A percentile compares a stretch with the other conserved stretches of the same genome.
phyloP scores from a whole-genome alignment of 192 early-diverging fungal genomes.

The Spinellus fusiger region DNA sequence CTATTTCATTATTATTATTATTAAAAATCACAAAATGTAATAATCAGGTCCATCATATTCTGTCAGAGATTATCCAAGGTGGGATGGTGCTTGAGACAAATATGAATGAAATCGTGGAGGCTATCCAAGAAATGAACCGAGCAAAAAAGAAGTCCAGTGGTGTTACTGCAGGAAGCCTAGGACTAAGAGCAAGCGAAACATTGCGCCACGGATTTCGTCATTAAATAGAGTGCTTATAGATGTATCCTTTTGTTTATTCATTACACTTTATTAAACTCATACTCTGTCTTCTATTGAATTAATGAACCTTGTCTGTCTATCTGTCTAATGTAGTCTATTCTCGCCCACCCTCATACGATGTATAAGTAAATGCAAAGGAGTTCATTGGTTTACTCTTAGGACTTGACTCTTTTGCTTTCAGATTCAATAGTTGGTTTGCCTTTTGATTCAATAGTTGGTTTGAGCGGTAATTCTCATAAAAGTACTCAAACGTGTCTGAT shows the following conservation, averaged over 20 bases:
- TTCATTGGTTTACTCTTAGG: background rate
- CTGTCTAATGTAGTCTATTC: too few species aligned
- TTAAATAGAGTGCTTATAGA: slow-evolving; percentile 1
- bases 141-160: slow-evolving; percentile 43
- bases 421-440: slow-evolving; percentile 29
- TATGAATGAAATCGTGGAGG: slow-evolving; percentile 65
- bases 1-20: too few species aligned
- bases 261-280: background rate
- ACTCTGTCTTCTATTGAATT: background rate
- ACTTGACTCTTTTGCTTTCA: slow-evolving; percentile 4
- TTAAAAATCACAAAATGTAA: too few species aligned
- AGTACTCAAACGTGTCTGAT: slow-evolving; percentile 45
- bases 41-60: slow-evolving; percentile 68
- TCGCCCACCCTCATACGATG: background rate
- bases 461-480: slow-evolving; percentile 55
- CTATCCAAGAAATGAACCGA: slow-evolving; percentile 60
- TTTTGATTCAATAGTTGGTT: slow-evolving; percentile 46
- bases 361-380: background rate
- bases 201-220: slow-evolving; percentile 24
- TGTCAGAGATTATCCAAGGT: slow-evolving; percentile 84
- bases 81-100: slow-evolving; percentile 87
- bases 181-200: slow-evolving; percentile 23
- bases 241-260: background rate
- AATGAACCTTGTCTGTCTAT: background rate
- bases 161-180: slow-evolving; percentile 13